Evolutionary conservation across 116 monocot genomes (phyloP).

Genomic region (Trichopus zeylanicus): DNA sequence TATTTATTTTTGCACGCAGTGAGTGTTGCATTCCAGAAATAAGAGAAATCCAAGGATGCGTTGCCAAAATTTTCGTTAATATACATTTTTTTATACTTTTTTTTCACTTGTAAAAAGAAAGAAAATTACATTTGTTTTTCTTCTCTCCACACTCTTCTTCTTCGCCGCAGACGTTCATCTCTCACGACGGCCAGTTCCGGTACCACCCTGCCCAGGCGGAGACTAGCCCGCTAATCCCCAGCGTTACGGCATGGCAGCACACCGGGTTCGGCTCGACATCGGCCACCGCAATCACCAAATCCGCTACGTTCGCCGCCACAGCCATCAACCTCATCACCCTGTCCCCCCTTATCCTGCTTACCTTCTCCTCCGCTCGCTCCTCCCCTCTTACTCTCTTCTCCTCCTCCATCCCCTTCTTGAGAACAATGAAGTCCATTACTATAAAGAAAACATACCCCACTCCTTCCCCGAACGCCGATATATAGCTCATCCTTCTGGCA

Average conservation of each 20-base stretch:
- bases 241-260: constrained; percentile 72
- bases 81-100: too few species aligned
- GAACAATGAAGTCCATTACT: constrained; percentile 50
- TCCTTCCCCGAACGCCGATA: constrained; percentile 88
- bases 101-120: too few species aligned
- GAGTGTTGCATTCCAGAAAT: too few species aligned
- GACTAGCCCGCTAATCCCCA: constrained; percentile 87
- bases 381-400: constrained; percentile 15
- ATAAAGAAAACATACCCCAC: constrained; percentile 88
- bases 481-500: constrained; percentile 64
- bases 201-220: constrained; percentile 99
- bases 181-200: constrained; percentile 75
- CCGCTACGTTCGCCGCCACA: constrained; percentile 78
- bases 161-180: not conserved
- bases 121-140: too few species aligned
- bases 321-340: constrained; percentile 90
- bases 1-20: too few species aligned
- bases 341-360: constrained; percentile 42
- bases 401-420: constrained; percentile 37
- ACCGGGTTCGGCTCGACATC: constrained; percentile 88
- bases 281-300: constrained; percentile 76
- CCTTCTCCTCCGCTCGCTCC: constrained; percentile 18
- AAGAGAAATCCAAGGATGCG: too few species aligned
- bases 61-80: too few species aligned
- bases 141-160: not conserved